A percentile compares a stretch with the other conserved stretches of the same genome.
phyloP scores from a whole-genome alignment of 1,284 basidiomycete species.

The Ustilago trichophora region DNA sequence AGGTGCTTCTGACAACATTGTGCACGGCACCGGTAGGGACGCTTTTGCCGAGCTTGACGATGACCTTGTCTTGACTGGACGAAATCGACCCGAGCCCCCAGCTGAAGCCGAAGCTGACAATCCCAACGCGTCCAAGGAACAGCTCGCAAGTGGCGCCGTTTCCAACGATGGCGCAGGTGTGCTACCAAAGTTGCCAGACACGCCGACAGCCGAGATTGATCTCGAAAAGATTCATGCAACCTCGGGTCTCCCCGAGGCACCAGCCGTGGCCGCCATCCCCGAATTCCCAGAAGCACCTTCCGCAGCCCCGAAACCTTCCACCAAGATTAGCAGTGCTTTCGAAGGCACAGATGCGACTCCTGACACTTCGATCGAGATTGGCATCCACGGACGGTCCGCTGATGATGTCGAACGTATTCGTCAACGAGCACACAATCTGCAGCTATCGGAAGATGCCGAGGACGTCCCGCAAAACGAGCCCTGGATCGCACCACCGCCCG shows the following conservation, averaged over 20 bases:
- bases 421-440: constrained; percentile 29
- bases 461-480: constrained; percentile 13
- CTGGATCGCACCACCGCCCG: constrained; percentile 29
- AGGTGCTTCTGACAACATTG: constrained; percentile 37
- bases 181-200: constrained; percentile 41
- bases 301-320: constrained; percentile 17
- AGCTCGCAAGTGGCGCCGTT: neutral
- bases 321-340: constrained; percentile 19
- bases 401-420: constrained; percentile 43
- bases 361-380: constrained; percentile 53
- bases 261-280: constrained; percentile 23
- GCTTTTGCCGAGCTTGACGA: constrained; percentile 59
- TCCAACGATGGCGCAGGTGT: constrained; percentile 3
- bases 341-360: constrained; percentile 20
- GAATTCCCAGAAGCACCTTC: constrained; percentile 49
- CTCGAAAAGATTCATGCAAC: constrained; percentile 27
- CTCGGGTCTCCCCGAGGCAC: constrained; percentile 8
- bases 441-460: constrained; percentile 21
- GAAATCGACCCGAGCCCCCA: constrained; percentile 27
- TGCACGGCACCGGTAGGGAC: constrained; percentile 39
- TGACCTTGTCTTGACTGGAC: constrained; percentile 39
- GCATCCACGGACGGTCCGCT: constrained; percentile 45
- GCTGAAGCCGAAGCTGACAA: neutral
- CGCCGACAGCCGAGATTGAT: constrained; percentile 41
- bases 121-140: constrained; percentile 3